phyloP scores from a whole-genome alignment of 306 rosid species.

The Cicer judaicum region DNA sequence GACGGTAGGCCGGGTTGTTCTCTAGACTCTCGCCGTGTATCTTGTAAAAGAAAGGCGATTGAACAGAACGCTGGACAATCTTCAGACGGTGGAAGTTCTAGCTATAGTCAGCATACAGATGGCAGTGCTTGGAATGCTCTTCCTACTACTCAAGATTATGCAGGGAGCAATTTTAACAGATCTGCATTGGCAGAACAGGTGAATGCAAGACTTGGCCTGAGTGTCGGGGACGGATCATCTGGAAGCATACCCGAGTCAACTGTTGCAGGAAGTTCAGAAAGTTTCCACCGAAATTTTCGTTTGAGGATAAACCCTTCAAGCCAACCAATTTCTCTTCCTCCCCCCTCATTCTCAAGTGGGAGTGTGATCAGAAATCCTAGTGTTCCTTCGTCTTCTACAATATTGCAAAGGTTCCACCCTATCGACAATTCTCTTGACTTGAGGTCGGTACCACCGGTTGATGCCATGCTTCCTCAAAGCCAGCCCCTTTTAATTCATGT shows the following conservation, averaged over 20 bases:
- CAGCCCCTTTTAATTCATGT: conserved; percentile 60
- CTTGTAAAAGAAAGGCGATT: conserved; percentile 83
- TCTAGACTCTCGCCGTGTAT: conserved; percentile 69
- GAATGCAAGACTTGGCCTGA: conserved; percentile 59
- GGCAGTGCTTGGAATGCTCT: conserved; percentile 59
- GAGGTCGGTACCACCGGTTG: conserved; percentile 62
- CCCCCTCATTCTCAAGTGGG: conserved; percentile 56
- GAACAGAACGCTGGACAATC: conserved; percentile 77
- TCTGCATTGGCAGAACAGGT: conserved; percentile 63
- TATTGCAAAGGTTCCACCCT: conserved; percentile 58
- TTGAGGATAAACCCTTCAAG: conserved; percentile 67
- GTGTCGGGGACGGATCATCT: conserved; percentile 58
- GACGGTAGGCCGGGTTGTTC: conserved; percentile 76
- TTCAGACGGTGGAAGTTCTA: conserved; percentile 73
- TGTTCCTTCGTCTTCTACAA: conserved; percentile 58
- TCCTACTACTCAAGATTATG: conserved; percentile 62
- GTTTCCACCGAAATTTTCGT: conserved; percentile 75
- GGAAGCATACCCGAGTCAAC: conserved; percentile 57
- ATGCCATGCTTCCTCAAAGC: conserved; percentile 64
- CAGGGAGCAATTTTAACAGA: conserved; percentile 50
- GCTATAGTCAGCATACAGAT: conserved; percentile 69
- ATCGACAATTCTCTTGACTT: conserved; percentile 62
- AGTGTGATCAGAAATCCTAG: conserved; percentile 63
- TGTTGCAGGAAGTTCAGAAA: conserved; percentile 57
- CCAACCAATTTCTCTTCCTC: conserved; percentile 59